Evolutionary conservation across 768 basidiomycete genomes (phyloP), one percentile per base, ranked within the genome.

Genomic region (Mycena chlorophos): DNA sequence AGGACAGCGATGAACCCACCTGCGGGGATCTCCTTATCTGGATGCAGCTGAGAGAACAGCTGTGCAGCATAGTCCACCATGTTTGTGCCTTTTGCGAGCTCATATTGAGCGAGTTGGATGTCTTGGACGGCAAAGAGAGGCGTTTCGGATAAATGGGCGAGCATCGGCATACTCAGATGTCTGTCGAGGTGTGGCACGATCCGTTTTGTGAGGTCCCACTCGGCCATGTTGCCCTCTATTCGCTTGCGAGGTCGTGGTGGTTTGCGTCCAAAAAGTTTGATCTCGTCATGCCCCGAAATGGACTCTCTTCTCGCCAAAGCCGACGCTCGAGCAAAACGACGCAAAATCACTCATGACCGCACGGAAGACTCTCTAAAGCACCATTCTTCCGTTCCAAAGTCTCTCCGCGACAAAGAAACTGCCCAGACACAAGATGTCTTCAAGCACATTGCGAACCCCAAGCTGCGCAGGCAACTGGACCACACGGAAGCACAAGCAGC

Each of bases 31-130:
- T 85, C 77, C 49, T 89, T 72, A 47, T 86, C 86, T 0, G 90
- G 87, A 62, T 93, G 75, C 48, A 94, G 73, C 74, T 91, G 85
- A 64, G 87, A 75, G 65, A 92, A 93, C 64, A 98, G 74, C 61
- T 79, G 81, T 56, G 87, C 83, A 23, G 91, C 87, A 66, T 96
- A 99, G 71, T 96, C 95, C 55, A 96, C 88, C 95, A 98, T 98
- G 72, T 99, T 98, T 43, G 97, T 99, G 58, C 88, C 91, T 69
- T 93, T 96, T 52, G 94, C 91, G 51, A 98, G 87, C 66, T 98
- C 94, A 88, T 97, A 96, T 75, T 98, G 96, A 31, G 97, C 96
- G 37, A 85, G 76, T 55, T 86, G 85, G 54, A 98, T 82, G 63
- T 98, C 85, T 38, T 89, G 80, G 20, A 80, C 77, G 1, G 91